Conservation (phyloP, 2,329 filamentous ascomycete species). For the Paecilomyces niveus region DNA sequence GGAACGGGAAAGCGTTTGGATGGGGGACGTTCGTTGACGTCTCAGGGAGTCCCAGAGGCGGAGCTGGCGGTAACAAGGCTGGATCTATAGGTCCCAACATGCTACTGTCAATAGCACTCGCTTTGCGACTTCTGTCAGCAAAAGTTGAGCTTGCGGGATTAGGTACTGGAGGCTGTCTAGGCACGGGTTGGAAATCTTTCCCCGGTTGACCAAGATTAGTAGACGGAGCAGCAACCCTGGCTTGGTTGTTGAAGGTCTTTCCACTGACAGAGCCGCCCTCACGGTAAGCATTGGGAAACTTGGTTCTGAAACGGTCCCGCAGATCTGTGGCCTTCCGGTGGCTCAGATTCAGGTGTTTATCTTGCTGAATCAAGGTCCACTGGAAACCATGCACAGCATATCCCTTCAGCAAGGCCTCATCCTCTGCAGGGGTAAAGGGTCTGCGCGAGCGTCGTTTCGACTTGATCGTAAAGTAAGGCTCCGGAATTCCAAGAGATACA, state of each 20-base stretch:
- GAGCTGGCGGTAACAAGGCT: constrained; percentile 22
- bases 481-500: constrained; percentile 40
- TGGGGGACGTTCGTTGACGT: constrained; percentile 9
- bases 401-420: constrained; percentile 51
- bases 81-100: constrained; percentile 20
- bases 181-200: not conserved
- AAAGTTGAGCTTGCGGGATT: constrained; percentile 6
- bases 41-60: constrained; percentile 21
- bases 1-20: constrained; percentile 18
- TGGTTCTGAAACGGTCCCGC: constrained; percentile 55
- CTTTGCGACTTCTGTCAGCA: not conserved
- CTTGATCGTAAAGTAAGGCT: constrained; percentile 41
- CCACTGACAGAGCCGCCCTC: constrained; percentile 34
- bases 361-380: constrained; percentile 55
- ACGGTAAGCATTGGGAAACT: constrained; percentile 51
- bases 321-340: constrained; percentile 52
- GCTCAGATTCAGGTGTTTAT: constrained; percentile 44
- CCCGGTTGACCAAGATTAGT: constrained; percentile 1
- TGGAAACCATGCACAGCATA: constrained; percentile 53
- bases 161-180: not conserved
- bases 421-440: constrained; percentile 51
- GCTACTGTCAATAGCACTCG: not conserved
- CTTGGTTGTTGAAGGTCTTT: constrained; percentile 15
- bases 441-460: constrained; percentile 47
- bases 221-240: constrained; percentile 1